Conservation (phyloP, 2,329 filamentous ascomycete species). For the Didymella glomerata region DNA sequence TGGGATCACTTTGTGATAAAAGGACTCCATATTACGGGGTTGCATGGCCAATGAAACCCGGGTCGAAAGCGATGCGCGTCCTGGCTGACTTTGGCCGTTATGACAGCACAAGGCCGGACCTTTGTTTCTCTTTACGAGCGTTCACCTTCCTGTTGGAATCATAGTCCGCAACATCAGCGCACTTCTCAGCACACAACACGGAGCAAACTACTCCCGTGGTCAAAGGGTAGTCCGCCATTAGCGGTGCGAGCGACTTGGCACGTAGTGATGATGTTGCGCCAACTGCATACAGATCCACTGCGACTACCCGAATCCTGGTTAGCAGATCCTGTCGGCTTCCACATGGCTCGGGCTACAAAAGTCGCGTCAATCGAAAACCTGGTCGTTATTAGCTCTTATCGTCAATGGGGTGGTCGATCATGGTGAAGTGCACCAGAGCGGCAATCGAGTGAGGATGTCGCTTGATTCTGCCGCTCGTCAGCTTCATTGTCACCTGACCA, state of each 20-base stretch:
- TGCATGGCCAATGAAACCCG: conserved; percentile 1
- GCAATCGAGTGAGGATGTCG: neutral
- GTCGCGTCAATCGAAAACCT: neutral
- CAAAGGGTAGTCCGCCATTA: neutral
- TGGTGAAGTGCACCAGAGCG: neutral
- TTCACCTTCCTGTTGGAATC: neutral
- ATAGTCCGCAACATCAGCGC: neutral
- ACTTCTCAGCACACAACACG: neutral
- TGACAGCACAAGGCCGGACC: neutral
- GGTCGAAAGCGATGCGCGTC: neutral
- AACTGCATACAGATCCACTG: conserved; percentile 9
- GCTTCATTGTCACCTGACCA: neutral
- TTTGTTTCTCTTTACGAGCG: neutral
- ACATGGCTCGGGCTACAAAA: neutral
- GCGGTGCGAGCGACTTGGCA: conserved; percentile 6
- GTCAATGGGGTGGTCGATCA: neutral
- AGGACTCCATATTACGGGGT: neutral
- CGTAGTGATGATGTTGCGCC: conserved; percentile 5
- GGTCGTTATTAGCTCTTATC: neutral
- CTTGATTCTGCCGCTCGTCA: neutral
- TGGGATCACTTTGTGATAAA: conserved; percentile 1
- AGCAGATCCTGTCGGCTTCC: conserved; percentile 8
- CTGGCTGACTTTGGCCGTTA: neutral
- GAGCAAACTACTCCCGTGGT: neutral
- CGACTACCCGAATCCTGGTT: conserved; percentile 4